Evolutionary conservation across 768 basidiomycete species (phyloP).

Genomic region (Lactarius pseudohatsudake): DNA sequence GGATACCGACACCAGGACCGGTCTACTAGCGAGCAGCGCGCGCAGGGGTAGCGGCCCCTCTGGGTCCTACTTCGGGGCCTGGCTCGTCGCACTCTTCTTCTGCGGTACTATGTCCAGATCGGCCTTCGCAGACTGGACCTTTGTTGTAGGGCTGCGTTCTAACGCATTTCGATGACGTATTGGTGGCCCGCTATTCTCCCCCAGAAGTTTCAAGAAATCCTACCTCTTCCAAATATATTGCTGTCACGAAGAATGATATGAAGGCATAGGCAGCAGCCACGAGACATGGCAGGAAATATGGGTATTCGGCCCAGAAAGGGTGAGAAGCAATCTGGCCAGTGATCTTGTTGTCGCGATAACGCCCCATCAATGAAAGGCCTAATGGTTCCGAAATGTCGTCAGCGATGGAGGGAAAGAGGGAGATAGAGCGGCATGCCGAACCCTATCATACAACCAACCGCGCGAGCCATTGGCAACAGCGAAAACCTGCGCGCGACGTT

Average conservation of each 20-base stretch:
- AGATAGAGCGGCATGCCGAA: slow-evolving; percentile 2
- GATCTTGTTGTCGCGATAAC: slow-evolving; percentile 32
- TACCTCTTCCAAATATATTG: slow-evolving; percentile 23
- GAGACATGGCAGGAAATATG: slow-evolving; percentile 34
- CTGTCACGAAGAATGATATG: slow-evolving; percentile 16
- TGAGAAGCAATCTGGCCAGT: slow-evolving; percentile 28
- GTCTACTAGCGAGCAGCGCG: slow-evolving; percentile 6
- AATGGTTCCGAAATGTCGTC: background rate
- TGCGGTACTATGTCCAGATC: background rate
- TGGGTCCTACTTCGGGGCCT: background rate
- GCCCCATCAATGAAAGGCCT: slow-evolving; percentile 31
- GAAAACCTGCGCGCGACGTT: slow-evolving; percentile 49
- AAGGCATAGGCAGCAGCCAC: slow-evolving; percentile 12
- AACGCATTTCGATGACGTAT: slow-evolving; percentile 10
- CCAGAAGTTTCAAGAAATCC: background rate
- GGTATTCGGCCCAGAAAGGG: slow-evolving; percentile 32
- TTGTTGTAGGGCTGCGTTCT: background rate
- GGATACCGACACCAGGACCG: too few relatives aligned
- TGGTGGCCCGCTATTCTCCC: background rate
- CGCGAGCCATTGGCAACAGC: slow-evolving; percentile 36
- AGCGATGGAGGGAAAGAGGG: background rate
- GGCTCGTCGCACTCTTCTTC: background rate
- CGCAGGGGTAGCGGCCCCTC: slow-evolving; percentile 11
- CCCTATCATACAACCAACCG: slow-evolving; percentile 21
- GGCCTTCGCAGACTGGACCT: background rate